Evolutionary conservation across 2,329 filamentous ascomycete species (phyloP), one percentile per base, ranked within the genome.

Genomic region (Tympanopsis confertula): DNA sequence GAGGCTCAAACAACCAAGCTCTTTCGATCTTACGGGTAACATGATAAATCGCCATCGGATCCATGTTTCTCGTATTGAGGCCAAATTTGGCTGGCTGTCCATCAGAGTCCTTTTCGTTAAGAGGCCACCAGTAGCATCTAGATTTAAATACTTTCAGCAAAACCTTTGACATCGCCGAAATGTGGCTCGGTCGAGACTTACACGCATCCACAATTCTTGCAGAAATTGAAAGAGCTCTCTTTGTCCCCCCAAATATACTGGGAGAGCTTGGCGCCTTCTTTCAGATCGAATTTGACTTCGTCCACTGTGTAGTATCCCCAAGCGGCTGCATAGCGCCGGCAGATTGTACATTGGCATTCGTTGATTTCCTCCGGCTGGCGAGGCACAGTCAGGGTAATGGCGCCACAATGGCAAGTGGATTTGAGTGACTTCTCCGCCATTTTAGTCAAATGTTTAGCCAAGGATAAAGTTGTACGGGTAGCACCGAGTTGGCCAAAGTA

Each of bases 311-410:
- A 54, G 44, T 54, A 54, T 5, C 39, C 47, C 51, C 51, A 54
- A 19, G 47, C 44, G n/a, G 48, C 51, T 19, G 42, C 51, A 43
- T 54, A 54, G 40, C 51, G 50, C 12, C 50, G 41, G 42, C 51
- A 54, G 39, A 54, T 44, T 32, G 44, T 42, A 43, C 51, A 54
- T 39, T 46, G 50, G 38, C 51, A 54, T 38, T 45, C 45, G 38
- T 45, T 43, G 41, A 45, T 38, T 19, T 45, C 32, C 35, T 48
- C 44, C 19, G 44, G 47, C 35, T 39, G 47, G 15, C 42, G 42
- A 20, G 46, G 48, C 24, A 49, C 49, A 18, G 44, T 52, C 35
- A 53, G 30, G 17, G 40, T 38, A 38, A 52, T 47, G 37, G 46
- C 47, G 38, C 46, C 46, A 41, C 48, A 51, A 38, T 52, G 50